phyloP scores from a whole-genome alignment of 768 basidiomycete species.

The Boletales sp. region DNA sequence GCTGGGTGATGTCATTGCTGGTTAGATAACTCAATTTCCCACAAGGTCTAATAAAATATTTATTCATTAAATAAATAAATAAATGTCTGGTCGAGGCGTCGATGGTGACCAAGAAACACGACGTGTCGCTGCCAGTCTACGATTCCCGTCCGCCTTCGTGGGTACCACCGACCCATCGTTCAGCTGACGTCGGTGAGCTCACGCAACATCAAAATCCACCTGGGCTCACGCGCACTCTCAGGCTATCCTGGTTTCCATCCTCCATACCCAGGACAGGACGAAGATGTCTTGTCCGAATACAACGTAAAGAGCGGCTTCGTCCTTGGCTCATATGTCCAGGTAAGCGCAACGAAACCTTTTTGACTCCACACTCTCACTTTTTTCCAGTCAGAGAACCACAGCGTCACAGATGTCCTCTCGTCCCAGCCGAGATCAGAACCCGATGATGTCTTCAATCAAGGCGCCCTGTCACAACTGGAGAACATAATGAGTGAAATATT shows the following conservation, averaged over 20 bases:
- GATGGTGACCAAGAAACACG: conserved; percentile 19
- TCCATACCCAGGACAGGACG: conserved; percentile 69
- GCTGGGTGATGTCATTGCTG: too few species aligned
- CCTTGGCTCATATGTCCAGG: conserved; percentile 52
- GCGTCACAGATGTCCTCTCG: conserved; percentile 11
- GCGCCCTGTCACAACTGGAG: conserved; percentile 59
- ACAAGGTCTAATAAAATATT: too few species aligned
- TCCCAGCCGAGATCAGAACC: conserved; percentile 26
- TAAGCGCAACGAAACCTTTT: conserved; percentile 31
- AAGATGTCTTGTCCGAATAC: conserved; percentile 62
- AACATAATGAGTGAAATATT: conserved; percentile 78
- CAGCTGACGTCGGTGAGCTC: conserved; percentile 65
- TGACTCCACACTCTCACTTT: not conserved
- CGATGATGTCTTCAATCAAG: conserved; percentile 47
- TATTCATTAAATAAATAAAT: too few species aligned
- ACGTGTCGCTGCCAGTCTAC: conserved; percentile 46
- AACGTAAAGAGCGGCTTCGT: conserved; percentile 67
- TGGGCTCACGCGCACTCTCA: conserved; percentile 22
- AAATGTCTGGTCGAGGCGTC: too few species aligned
- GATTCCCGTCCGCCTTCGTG: conserved; percentile 68
- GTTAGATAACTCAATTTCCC: too few species aligned
- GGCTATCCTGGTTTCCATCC: conserved; percentile 79
- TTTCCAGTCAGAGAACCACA: conserved; percentile 21
- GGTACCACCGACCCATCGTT: conserved; percentile 63
- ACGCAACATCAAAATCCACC: not conserved